Evolutionary conservation across 345 rosid genomes (phyloP).

Genomic region (Arabis hirsuta): DNA sequence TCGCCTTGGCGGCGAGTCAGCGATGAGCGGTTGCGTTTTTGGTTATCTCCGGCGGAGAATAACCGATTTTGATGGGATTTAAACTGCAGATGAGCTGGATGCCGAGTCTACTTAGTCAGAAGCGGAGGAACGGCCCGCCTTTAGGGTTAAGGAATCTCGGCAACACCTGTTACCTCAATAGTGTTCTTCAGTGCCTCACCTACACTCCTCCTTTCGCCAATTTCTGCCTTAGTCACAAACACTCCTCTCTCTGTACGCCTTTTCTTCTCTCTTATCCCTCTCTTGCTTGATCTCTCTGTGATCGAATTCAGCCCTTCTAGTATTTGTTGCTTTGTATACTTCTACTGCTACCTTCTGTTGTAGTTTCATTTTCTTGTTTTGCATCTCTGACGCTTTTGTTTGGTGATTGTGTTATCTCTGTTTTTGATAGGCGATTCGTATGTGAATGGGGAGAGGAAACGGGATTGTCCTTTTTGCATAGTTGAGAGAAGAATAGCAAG

Average conservation of each 20-base stretch:
- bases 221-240: slow-evolving; percentile 82
- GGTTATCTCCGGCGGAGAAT: slow-evolving; percentile 42
- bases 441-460: slow-evolving; percentile 57
- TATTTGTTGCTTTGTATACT: too few species aligned
- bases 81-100: slow-evolving; percentile 94
- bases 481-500: slow-evolving; percentile 78
- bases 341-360: too few species aligned
- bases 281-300: background rate
- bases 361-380: background rate
- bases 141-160: slow-evolving; percentile 94
- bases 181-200: slow-evolving; percentile 94
- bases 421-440: slow-evolving; percentile 61
- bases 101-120: slow-evolving; percentile 81
- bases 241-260: slow-evolving; percentile 75
- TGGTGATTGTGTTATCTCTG: slow-evolving; percentile 9
- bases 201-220: slow-evolving; percentile 98
- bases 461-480: slow-evolving; percentile 91
- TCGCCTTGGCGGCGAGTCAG: slow-evolving; percentile 39
- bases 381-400: background rate
- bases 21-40: slow-evolving; percentile 35
- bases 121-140: slow-evolving; percentile 80
- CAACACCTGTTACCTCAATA: slow-evolving; percentile 94
- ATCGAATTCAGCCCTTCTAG: too few species aligned
- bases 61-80: slow-evolving; percentile 53
- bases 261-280: too few species aligned